Evolutionary conservation across 441 rosid genomes (phyloP), one percentile per base, ranked within the genome.

Genomic region (Populus hybrid): DNA sequence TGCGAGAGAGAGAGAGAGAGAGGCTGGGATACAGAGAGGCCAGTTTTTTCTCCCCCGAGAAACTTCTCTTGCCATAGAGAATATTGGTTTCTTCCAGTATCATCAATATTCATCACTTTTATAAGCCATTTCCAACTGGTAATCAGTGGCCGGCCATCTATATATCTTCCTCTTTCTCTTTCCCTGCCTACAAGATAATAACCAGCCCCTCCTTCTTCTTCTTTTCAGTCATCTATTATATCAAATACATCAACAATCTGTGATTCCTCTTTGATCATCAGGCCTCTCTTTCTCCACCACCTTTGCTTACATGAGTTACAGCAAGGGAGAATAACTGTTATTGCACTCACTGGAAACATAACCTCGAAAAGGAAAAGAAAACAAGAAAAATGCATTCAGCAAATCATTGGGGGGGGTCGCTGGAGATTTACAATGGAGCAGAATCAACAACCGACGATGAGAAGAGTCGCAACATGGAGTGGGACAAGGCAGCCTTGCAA

Each of bases 401-500:
- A 50, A 88, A 91, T 76, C 86, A 88, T 67, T 94, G 98, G 97
- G 98, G 97, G 9, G 98, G 98, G 7, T 76, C 89, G 0, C 79
- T 94, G 1, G 97, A 94, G 85, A 86, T 90, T 10, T 73, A 68
- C 28, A 70, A 28, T 11, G 75, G 71, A 10, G 77, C 75, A 12
- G 86, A 80, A 23, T 67, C 82, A 1, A 68, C 76, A 24, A 71
- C 82, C 28, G 92, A 83, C 1, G 92, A 87, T 26, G 87, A 87
- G 35, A 82, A 78, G 72, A 88, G 86, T 82, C 64, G 87, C 38
- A 81, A 67, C 76, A 78, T 84, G 67, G 88, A 86, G 12, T 90
- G 90, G 91, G 97, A 93, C 81, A 78, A 82, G 79, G 91, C 85
- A 6, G 87, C 94, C 56, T 76, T 89, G 7, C 90, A 82, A 18